phyloP scores from a whole-genome alignment of 306 rosid genomes.

The Nissolia schottii region DNA sequence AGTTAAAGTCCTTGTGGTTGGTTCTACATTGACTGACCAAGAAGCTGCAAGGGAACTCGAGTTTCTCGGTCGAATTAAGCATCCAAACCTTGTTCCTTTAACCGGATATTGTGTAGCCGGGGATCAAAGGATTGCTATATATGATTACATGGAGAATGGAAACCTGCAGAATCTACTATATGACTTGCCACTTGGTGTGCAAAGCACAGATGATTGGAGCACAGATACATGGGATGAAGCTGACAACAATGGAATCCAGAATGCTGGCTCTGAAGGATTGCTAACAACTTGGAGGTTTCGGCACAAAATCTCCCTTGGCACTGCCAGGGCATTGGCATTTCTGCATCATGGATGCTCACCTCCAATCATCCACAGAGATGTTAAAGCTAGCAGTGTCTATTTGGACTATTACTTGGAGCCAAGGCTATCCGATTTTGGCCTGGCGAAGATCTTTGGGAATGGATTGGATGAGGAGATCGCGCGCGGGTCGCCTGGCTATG shows the following conservation, averaged over 20 bases:
- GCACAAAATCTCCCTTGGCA: conserved; percentile 90
- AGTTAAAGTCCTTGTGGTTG: conserved; percentile 87
- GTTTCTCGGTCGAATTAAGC: conserved; percentile 95
- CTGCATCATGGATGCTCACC: conserved; percentile 99
- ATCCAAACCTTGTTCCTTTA: conserved; percentile 89
- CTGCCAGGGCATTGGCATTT: conserved; percentile 90
- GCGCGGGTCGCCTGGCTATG: conserved; percentile 69
- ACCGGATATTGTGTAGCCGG: conserved; percentile 99
- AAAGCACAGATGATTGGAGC: conserved; percentile 90
- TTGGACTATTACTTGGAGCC: conserved; percentile 90
- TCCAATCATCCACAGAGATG: conserved; percentile 86
- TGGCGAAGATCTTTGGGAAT: conserved; percentile 79
- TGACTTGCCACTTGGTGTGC: conserved; percentile 91
- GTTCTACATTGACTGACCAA: conserved; percentile 83
- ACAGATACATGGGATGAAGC: conserved; percentile 92
- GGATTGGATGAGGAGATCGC: conserved; percentile 84
- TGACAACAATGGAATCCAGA: conserved; percentile 57
- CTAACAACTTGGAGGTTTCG: conserved; percentile 86
- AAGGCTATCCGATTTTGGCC: conserved; percentile 88
- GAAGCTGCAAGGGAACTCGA: conserved; percentile 94
- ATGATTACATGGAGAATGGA: conserved; percentile 99
- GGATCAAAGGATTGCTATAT: conserved; percentile 91
- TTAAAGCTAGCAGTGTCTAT: conserved; percentile 91
- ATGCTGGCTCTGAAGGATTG: conserved; percentile 75
- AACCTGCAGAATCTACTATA: conserved; percentile 90